phyloP scores from a whole-genome alignment of 2,329 filamentous ascomycete genomes.

The Periconia sp. region DNA sequence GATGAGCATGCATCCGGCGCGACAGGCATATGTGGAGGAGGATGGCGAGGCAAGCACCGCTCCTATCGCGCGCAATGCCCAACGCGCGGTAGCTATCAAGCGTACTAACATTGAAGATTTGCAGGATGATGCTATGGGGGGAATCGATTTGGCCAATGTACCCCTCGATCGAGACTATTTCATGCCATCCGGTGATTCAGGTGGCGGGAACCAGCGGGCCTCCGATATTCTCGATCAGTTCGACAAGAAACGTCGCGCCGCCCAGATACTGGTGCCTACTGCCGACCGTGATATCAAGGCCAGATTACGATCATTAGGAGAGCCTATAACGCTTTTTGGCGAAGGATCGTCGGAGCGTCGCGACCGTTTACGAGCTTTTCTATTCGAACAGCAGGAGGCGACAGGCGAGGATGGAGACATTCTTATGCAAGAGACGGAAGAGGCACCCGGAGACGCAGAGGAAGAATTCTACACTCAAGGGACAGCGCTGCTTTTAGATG shows the following conservation, averaged over 20 bases:
- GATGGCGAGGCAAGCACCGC: slow-evolving; percentile 65
- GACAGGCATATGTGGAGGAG: slow-evolving; percentile 94
- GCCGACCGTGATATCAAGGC: slow-evolving; percentile 87
- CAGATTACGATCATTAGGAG: slow-evolving; percentile 82
- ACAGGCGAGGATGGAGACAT: slow-evolving; percentile 59
- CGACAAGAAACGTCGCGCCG: slow-evolving; percentile 86
- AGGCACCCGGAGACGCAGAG: slow-evolving; percentile 61
- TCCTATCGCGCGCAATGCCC: no score
- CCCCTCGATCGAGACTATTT: slow-evolving; percentile 85
- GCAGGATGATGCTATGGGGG: slow-evolving; percentile 60
- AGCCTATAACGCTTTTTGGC: slow-evolving; percentile 93
- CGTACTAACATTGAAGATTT: neutral
- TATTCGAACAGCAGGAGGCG: slow-evolving; percentile 75
- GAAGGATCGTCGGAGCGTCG: slow-evolving; percentile 85
- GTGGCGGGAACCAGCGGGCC: slow-evolving; percentile 78
- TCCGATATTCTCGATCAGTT: slow-evolving; percentile 88
- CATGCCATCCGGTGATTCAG: slow-evolving; percentile 68
- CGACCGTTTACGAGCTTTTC: slow-evolving; percentile 81
- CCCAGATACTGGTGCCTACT: slow-evolving; percentile 89
- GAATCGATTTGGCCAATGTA: slow-evolving; percentile 67
- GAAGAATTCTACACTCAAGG: slow-evolving; percentile 97
- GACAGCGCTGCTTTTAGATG: slow-evolving; percentile 73
- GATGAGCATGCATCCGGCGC: slow-evolving; percentile 78
- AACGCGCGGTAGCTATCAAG: slow-evolving; percentile 2
- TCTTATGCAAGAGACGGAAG: slow-evolving; percentile 57